Base-by-base conservation (phyloP, 208 protist genomes). In the Crithidia fasciculata region DNA sequence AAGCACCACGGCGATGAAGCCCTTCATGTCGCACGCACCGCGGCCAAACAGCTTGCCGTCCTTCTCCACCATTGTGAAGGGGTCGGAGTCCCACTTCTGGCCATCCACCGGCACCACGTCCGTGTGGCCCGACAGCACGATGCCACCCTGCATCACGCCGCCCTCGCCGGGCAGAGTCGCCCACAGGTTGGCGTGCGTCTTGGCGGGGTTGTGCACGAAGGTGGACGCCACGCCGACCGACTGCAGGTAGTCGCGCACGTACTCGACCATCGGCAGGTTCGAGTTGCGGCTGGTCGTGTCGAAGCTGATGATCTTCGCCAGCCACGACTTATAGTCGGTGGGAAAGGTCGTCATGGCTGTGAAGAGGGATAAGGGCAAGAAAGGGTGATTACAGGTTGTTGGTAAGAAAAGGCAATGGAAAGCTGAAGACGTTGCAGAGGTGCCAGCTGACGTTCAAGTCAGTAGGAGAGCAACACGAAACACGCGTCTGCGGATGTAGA, bases 11-110 rank as follows among this genome's bases (percentile, higher is more conserved):
- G 86, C 82, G 36, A 91, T 57, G 72, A 91, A 85, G 49, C 80
- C 80, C 67, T 91, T 91, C 86, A 88, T 91, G 59, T 91, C 82
- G 45, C 80, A 80, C 43, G 82, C 61, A 19, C 86, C 86, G 37
- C 82, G 80, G 6, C 86, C 86, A 60, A 83, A 86, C 45, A 91
- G 73, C 65, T 80, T 84, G 41, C 80, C 85, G 49, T 83, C 77
- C 40, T 64, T 67, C 65, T 90, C 85, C 15, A 81, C 81, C 74
- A 88, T 69, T 39, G 36, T 75, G 59, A 87, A 91, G 6, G 86
- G 82, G 69, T 87, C 86, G 50, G 57, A 82, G 69, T 82, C 70
- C 80, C 86, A 87, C 77, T 74, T 71, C 72, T 90, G 86, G 39
- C 80, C 86, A 44, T 76, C 78, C 60, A 87, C 82, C 41, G 86